Conservation (phyloP, 2,329 filamentous ascomycete genomes). For the Aspergillus costaricaensis region DNA sequence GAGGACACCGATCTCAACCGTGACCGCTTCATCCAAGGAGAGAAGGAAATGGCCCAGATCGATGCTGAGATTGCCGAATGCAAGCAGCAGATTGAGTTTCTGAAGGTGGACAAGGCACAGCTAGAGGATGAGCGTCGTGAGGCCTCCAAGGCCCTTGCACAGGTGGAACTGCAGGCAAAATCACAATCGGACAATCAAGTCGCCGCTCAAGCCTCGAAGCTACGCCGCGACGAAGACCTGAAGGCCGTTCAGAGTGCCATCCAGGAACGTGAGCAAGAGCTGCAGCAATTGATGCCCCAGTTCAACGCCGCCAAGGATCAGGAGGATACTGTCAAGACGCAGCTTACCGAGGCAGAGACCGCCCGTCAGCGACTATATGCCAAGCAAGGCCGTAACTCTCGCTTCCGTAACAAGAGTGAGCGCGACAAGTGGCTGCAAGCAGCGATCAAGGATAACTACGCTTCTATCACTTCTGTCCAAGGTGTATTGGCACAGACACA, state of each 20-base stretch:
- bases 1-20: conserved; percentile 83
- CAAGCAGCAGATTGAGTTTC: conserved; percentile 78
- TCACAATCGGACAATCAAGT: conserved; percentile 80
- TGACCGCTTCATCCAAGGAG: conserved; percentile 72
- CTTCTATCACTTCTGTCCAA: conserved; percentile 75
- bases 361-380: conserved; percentile 77
- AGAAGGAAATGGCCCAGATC: conserved; percentile 75
- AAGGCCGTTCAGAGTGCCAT: conserved; percentile 74
- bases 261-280: conserved; percentile 71
- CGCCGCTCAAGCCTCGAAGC: conserved; percentile 70
- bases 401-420: conserved; percentile 85
- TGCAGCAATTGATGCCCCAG: conserved; percentile 72
- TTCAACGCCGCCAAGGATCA: conserved; percentile 73
- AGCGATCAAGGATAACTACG: conserved; percentile 78
- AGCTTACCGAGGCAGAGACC: conserved; percentile 75
- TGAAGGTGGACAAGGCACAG: conserved; percentile 81
- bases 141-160: conserved; percentile 74
- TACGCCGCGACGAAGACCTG: conserved; percentile 71
- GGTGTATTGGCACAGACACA: conserved; percentile 80
- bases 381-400: conserved; percentile 85
- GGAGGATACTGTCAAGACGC: conserved; percentile 69
- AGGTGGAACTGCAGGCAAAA: conserved; percentile 82
- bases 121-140: conserved; percentile 88
- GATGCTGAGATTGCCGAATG: conserved; percentile 78
- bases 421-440: conserved; percentile 79